These are phyloP conservation scores for Phytopythium boreale DNA, from an alignment of 352 stramenopile genomes.

Conservation along the genomic window DNA sequence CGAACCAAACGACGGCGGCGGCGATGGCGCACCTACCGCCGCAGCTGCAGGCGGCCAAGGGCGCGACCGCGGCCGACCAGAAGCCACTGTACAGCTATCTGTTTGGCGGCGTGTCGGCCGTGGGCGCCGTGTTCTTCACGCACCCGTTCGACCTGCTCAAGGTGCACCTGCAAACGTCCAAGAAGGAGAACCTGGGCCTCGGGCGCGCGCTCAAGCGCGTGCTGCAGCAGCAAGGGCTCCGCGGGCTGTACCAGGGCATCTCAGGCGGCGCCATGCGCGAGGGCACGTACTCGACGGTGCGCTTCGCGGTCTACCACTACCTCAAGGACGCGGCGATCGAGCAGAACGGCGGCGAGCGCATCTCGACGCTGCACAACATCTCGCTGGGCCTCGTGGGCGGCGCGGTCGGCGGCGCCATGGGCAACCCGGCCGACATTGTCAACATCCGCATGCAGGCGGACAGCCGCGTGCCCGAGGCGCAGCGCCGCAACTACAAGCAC, in stretches of 20 bases:
- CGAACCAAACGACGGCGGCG: neutral
- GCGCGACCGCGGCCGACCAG: neutral
- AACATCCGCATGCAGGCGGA: conserved; percentile 87
- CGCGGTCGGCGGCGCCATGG: conserved; percentile 59
- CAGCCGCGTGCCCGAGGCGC: conserved; percentile 48
- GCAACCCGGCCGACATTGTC: conserved; percentile 79
- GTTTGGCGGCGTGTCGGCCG: conserved; percentile 75
- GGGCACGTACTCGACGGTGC: conserved; percentile 82
- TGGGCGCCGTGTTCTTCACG: conserved; percentile 83
- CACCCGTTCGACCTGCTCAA: conserved; percentile 85
- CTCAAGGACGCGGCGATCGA: conserved; percentile 77
- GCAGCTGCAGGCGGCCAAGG: neutral
- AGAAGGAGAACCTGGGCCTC: conserved; percentile 65
- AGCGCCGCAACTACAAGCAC: conserved; percentile 83
- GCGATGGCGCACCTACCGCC: neutral
- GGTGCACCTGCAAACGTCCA: conserved; percentile 78
- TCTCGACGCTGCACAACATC: conserved; percentile 71
- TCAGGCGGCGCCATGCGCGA: conserved; percentile 75
- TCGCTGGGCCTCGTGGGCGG: conserved; percentile 65
- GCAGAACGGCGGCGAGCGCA: conserved; percentile 56
- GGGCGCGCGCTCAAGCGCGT: conserved; percentile 48
- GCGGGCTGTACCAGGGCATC: conserved; percentile 79
- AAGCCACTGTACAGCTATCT: conserved; percentile 58
- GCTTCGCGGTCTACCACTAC: conserved; percentile 81
- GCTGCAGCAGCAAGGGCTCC: conserved; percentile 56